Conservation (phyloP, 2,329 filamentous ascomycete genomes). For the Pleomassaria siparia region DNA sequence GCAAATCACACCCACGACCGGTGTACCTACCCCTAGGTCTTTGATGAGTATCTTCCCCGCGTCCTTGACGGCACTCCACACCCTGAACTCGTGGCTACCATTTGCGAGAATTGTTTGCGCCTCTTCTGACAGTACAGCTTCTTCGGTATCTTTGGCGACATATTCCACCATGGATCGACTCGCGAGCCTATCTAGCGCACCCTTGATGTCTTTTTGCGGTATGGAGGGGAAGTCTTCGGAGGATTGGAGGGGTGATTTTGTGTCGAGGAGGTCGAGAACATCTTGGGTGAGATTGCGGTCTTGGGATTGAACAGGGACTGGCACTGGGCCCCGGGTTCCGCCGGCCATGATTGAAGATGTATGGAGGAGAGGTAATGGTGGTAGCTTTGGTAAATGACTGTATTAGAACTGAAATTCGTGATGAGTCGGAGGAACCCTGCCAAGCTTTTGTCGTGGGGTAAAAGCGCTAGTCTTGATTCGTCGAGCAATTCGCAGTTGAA, state of each 20-base stretch:
- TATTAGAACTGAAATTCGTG: conserved; percentile 18
- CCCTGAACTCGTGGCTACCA: conserved; percentile 54
- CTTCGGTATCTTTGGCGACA: conserved; percentile 78
- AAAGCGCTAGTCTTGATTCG: conserved; percentile 6
- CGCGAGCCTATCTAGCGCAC: conserved; percentile 79
- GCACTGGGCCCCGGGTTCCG: conserved; percentile 51
- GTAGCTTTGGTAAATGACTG: conserved; percentile 7
- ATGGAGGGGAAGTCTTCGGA: conserved; percentile 50
- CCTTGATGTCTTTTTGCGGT: conserved; percentile 65
- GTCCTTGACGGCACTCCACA: conserved; percentile 52
- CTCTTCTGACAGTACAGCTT: conserved; percentile 74
- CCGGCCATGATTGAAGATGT: conserved; percentile 43
- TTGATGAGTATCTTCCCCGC: conserved; percentile 50
- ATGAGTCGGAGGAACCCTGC: conserved; percentile 8
- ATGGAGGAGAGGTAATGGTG: conserved; percentile 21
- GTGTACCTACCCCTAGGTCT: conserved; percentile 46
- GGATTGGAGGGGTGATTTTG: conserved; percentile 56
- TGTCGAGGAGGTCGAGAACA: conserved; percentile 70
- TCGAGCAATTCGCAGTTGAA: too few species aligned
- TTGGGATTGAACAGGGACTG: conserved; percentile 44
- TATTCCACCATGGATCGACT: conserved; percentile 87
- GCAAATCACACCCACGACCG: background rate
- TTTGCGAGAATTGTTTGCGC: conserved; percentile 70
- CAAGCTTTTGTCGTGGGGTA: conserved; percentile 12
- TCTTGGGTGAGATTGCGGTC: conserved; percentile 67